phyloP scores from a whole-genome alignment of 768 basidiomycete species.

The Panaeolus papilionaceus region DNA sequence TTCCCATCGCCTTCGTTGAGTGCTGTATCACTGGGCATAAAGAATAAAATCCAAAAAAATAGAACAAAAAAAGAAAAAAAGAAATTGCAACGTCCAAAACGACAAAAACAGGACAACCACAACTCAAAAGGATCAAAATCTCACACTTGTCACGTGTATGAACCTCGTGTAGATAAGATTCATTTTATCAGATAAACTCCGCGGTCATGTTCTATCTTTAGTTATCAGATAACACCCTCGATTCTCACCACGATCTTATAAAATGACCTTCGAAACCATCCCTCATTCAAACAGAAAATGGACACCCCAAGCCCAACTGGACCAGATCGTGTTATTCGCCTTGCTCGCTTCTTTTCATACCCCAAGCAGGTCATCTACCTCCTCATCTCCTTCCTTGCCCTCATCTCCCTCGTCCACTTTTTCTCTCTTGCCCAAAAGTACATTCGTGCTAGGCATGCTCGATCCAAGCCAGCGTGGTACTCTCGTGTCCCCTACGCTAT shows the following conservation, averaged over 20 bases:
- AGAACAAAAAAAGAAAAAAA: background rate
- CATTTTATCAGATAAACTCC: conserved; percentile 8
- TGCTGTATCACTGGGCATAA: conserved; percentile 34
- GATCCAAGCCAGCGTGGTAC: background rate
- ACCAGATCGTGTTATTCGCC: conserved; percentile 26
- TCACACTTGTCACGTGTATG: background rate
- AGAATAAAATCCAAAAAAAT: background rate
- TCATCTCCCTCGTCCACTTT: conserved; percentile 43
- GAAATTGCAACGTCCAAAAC: background rate
- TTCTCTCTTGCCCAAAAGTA: conserved; percentile 31
- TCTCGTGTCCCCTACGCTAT: conserved; percentile 38
- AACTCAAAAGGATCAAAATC: background rate
- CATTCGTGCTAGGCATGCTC: conserved; percentile 4
- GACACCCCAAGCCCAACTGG: background rate
- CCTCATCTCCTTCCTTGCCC: conserved; percentile 46
- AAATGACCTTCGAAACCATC: background rate
- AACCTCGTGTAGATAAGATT: conserved; percentile 7
- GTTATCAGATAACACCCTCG: background rate
- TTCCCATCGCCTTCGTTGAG: conserved; percentile 32
- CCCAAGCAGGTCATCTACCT: conserved; percentile 50
- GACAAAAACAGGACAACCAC: background rate
- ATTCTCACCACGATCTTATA: background rate
- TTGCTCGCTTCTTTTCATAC: conserved; percentile 36
- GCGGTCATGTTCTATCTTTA: background rate
- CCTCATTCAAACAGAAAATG: background rate